Percentiles rank a stretch among this genome's conserved stretches.
Evolutionary conservation across 352 stramenopile genomes (phyloP).

Genomic region (Phytophthora citrophthora): DNA sequence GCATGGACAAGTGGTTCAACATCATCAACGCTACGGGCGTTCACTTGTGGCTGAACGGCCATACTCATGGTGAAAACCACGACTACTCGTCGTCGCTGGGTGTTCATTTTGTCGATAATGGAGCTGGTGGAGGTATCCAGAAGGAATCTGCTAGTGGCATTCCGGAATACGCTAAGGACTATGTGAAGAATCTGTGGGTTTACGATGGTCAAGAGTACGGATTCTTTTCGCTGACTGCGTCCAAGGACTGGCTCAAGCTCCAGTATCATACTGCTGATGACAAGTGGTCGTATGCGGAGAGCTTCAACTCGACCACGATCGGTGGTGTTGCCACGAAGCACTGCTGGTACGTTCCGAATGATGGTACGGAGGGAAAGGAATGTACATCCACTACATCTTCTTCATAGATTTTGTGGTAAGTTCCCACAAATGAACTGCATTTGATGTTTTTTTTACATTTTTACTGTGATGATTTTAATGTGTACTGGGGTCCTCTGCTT

Average conservation of each 20-base stretch:
- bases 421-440: too few species aligned
- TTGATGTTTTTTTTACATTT: too few species aligned
- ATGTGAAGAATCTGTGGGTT: slow-evolving; percentile 67
- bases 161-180: slow-evolving; percentile 51
- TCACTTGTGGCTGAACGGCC: slow-evolving; percentile 50
- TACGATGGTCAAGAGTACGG: slow-evolving; percentile 65
- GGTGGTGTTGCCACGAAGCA: slow-evolving; percentile 62
- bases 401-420: slow-evolving; percentile 6
- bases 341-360: slow-evolving; percentile 71
- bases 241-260: slow-evolving; percentile 67
- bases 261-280: slow-evolving; percentile 70
- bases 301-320: slow-evolving; percentile 42
- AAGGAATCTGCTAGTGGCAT: slow-evolving; percentile 71
- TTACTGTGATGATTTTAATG: too few species aligned
- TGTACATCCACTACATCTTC: slow-evolving; percentile 17
- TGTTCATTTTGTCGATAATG: slow-evolving; percentile 78
- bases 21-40: slow-evolving; percentile 42
- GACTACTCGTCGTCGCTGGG: slow-evolving; percentile 54
- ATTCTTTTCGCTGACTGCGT: slow-evolving; percentile 62
- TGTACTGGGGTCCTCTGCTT: too few species aligned
- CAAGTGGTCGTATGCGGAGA: slow-evolving; percentile 59
- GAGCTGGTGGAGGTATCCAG: slow-evolving; percentile 70
- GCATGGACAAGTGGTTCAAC: slow-evolving; percentile 50
- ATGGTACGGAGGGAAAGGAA: slow-evolving; percentile 43
- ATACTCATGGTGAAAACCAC: slow-evolving; percentile 72